These are phyloP conservation scores for Claviceps capensis DNA, from an alignment of 2,329 filamentous ascomycete genomes.

Conservation along the genomic window DNA sequence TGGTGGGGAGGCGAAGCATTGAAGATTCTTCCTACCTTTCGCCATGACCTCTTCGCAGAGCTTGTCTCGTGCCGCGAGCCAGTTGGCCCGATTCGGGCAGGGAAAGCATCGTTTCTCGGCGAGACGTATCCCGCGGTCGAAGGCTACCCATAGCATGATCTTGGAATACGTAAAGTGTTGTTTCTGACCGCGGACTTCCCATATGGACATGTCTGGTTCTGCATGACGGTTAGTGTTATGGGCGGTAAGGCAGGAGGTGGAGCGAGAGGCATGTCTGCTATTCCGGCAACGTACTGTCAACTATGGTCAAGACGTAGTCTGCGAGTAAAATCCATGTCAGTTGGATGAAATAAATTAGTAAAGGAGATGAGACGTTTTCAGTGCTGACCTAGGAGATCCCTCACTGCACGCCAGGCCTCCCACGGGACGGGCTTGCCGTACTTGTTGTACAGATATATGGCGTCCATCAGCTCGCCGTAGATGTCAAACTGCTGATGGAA, in stretches of 20 bases:
- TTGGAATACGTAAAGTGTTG: slow-evolving; percentile 75
- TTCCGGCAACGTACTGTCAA: slow-evolving; percentile 31
- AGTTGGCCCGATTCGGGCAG: slow-evolving; percentile 53
- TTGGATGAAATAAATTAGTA: background rate
- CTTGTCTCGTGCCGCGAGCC: slow-evolving; percentile 51
- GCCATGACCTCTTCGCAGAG: slow-evolving; percentile 68
- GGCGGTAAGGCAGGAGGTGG: background rate
- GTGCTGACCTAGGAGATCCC: slow-evolving; percentile 44
- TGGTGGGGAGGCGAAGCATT: no score
- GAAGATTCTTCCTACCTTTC: slow-evolving; percentile 30
- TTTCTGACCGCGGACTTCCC: slow-evolving; percentile 64
- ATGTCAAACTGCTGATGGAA: slow-evolving; percentile 69
- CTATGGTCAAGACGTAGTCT: slow-evolving; percentile 58
- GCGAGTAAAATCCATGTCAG: background rate
- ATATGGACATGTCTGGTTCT: slow-evolving; percentile 69
- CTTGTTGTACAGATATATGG: slow-evolving; percentile 66
- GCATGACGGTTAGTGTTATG: background rate
- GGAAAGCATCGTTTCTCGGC: slow-evolving; percentile 64
- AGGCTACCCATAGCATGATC: slow-evolving; percentile 71
- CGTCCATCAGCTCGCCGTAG: slow-evolving; percentile 67
- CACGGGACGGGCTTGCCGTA: slow-evolving; percentile 65
- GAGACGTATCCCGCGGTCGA: slow-evolving; percentile 61
- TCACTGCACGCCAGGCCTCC: slow-evolving; percentile 61
- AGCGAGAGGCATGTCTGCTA: background rate
- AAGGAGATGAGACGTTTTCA: background rate